A percentile compares a stretch with the other conserved stretches of the same genome.
phyloP scores from a whole-genome alignment of 441 rosid species.

The Adansonia gregorii region DNA sequence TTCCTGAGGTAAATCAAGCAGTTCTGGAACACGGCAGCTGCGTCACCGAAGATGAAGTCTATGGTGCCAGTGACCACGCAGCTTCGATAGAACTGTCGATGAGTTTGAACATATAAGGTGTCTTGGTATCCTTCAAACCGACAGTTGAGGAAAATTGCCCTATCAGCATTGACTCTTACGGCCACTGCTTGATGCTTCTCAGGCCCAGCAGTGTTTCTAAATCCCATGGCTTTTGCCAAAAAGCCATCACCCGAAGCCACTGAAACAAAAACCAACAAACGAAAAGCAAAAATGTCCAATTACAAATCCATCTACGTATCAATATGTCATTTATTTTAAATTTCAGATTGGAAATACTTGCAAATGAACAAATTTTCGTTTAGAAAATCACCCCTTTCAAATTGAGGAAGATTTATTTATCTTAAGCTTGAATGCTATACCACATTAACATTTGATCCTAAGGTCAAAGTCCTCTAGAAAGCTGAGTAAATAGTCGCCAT shows the following conservation, averaged over 20 bases:
- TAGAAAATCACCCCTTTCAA: not conserved
- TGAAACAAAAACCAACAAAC: slow-evolving; percentile 29
- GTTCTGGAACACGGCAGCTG: slow-evolving; percentile 71
- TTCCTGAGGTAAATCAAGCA: slow-evolving; percentile 55
- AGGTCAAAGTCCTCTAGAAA: too few relatives aligned
- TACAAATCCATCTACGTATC: not conserved
- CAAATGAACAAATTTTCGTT: not conserved
- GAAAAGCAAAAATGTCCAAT: not conserved
- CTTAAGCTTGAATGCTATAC: not conserved
- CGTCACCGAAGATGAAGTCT: slow-evolving; percentile 84
- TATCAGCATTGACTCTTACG: slow-evolving; percentile 58
- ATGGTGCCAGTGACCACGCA: slow-evolving; percentile 63
- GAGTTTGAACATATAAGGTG: slow-evolving; percentile 65
- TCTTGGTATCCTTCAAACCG: slow-evolving; percentile 76
- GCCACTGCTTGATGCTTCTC: slow-evolving; percentile 70
- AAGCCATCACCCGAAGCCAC: slow-evolving; percentile 61
- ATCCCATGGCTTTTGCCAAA: slow-evolving; percentile 71
- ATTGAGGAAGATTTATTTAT: not conserved
- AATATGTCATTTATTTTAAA: not conserved
- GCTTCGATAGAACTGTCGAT: slow-evolving; percentile 68
- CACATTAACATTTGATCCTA: not conserved
- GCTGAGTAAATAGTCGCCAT: not conserved
- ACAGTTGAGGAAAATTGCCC: slow-evolving; percentile 61
- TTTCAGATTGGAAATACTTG: not conserved
- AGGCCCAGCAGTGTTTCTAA: slow-evolving; percentile 75